Evolutionary conservation across 371 early-diverging fungal genomes (phyloP).

Genomic region (Mucor indicus): DNA sequence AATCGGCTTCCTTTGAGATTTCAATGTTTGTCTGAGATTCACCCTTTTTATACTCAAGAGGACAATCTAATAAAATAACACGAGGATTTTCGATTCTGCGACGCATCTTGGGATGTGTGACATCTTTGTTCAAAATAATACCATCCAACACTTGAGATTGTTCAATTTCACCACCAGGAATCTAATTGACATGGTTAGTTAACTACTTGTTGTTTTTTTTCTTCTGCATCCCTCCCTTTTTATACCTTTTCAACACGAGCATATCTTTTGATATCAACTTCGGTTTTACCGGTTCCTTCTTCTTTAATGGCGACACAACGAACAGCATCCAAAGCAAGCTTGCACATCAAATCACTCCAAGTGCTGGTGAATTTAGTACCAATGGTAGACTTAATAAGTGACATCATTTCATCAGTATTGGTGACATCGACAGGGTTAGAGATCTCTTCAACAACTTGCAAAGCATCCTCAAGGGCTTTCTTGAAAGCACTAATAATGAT

Average conservation of each 20-base stretch:
- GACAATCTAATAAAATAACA: constrained; percentile 97
- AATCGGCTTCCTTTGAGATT: constrained; percentile 95
- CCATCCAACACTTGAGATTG: constrained; percentile 98
- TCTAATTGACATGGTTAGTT: constrained; percentile 12
- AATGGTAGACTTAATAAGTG: constrained; percentile 88
- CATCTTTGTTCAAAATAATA: constrained; percentile 99
- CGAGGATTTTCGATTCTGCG: constrained; percentile 98
- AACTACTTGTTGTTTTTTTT: neutral
- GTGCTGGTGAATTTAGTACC: constrained; percentile 97
- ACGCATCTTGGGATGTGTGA: constrained; percentile 99
- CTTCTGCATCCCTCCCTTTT: too few relatives aligned
- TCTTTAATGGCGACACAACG: constrained; percentile 81
- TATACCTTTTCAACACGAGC: constrained; percentile 96
- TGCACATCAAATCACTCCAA: constrained; percentile 97
- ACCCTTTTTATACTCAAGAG: constrained; percentile 99
- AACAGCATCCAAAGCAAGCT: constrained; percentile 95
- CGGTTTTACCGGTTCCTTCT: constrained; percentile 68
- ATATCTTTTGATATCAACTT: constrained; percentile 98
- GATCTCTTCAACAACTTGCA: constrained; percentile 81
- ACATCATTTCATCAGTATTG: constrained; percentile 85
- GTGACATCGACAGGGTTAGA: constrained; percentile 82
- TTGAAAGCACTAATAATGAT: constrained; percentile 94
- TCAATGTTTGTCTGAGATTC: constrained; percentile 99
- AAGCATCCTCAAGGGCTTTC: constrained; percentile 87
- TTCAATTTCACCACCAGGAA: constrained; percentile 98